These are phyloP conservation scores for Acacia pycnantha DNA, from an alignment of 331 rosid genomes.

Conservation along the genomic window DNA sequence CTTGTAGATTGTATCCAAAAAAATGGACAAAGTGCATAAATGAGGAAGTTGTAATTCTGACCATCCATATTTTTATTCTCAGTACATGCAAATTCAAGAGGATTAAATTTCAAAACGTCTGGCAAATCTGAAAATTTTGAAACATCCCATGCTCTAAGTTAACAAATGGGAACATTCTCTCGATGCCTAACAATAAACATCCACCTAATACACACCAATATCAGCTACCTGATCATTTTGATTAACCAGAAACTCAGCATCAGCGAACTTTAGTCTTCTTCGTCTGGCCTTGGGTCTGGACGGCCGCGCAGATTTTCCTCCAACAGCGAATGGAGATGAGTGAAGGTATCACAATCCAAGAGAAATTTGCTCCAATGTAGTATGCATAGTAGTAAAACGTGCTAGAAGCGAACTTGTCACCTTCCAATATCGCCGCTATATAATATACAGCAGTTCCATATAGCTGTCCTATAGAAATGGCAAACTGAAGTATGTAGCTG, in stretches of 20 bases:
- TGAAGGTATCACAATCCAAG: constrained; percentile 75
- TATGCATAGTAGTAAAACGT: constrained; percentile 71
- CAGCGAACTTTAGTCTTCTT: constrained; percentile 65
- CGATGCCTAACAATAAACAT: constrained; percentile 16
- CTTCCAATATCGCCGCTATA: constrained; percentile 71
- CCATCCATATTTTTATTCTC: not conserved
- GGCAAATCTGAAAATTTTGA: not conserved
- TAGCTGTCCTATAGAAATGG: constrained; percentile 82
- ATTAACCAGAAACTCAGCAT: constrained; percentile 21
- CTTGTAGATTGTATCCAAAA: not conserved
- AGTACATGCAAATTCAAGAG: not conserved
- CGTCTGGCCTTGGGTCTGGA: constrained; percentile 47
- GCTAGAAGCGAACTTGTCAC: constrained; percentile 66
- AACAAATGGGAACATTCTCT: not conserved
- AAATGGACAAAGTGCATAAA: not conserved
- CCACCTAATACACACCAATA: constrained; percentile 2
- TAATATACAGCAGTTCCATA: constrained; percentile 76
- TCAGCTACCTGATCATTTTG: not conserved
- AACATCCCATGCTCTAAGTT: not conserved
- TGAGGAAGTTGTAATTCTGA: not conserved
- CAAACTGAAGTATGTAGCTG: constrained; percentile 79
- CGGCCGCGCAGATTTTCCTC: constrained; percentile 67
- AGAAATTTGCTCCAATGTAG: constrained; percentile 67
- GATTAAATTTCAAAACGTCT: not conserved
- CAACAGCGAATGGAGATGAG: constrained; percentile 71